phyloP scores from a whole-genome alignment of 148 eudicot genomes.

The Nyssa sinensis region DNA sequence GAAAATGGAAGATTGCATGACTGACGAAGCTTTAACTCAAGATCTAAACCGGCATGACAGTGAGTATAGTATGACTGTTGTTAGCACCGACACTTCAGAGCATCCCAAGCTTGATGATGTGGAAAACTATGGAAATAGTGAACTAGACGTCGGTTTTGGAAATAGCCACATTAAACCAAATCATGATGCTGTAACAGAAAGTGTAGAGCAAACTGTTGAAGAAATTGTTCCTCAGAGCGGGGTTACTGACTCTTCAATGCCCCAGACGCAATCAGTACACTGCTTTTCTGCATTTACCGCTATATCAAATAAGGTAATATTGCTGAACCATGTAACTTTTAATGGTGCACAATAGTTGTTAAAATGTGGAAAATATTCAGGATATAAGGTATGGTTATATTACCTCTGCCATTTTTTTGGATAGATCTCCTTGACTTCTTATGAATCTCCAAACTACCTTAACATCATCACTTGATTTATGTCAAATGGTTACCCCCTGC shows the following conservation, averaged over 20 bases:
- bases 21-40: conserved; percentile 14
- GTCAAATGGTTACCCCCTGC: neutral
- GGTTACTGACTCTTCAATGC: conserved; percentile 21
- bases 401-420: neutral
- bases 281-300: conserved; percentile 21
- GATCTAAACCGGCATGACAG: conserved; percentile 14
- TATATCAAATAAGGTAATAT: conserved; percentile 29
- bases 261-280: conserved; percentile 22
- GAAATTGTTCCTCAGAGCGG: conserved; percentile 16
- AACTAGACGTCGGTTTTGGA: conserved; percentile 16
- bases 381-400: neutral
- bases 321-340: neutral
- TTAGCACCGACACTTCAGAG: conserved; percentile 17
- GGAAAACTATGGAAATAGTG: conserved; percentile 17
- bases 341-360: neutral
- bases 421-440: neutral
- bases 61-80: conserved; percentile 15
- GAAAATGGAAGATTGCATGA: conserved; percentile 17
- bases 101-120: conserved; percentile 8
- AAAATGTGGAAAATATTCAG: neutral
- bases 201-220: conserved; percentile 18
- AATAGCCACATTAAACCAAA: conserved; percentile 6
- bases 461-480: neutral
- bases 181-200: conserved; percentile 12
- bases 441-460: neutral